phyloP scores from a whole-genome alignment of 345 rosid species.

The Tarenaya hassleriana region DNA sequence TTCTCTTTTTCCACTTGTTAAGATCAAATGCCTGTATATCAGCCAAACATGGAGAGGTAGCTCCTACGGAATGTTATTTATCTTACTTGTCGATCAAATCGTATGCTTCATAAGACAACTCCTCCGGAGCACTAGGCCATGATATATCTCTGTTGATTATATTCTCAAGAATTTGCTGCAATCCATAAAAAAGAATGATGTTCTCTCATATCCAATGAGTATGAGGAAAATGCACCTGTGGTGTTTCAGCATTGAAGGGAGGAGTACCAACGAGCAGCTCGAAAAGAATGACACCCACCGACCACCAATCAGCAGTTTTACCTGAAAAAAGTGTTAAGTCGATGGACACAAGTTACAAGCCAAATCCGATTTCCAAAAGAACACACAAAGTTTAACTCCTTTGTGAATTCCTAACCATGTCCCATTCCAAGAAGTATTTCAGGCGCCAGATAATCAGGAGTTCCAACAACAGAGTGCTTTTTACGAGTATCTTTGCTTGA shows the following conservation, averaged over 20 bases:
- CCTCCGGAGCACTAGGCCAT: constrained; percentile 83
- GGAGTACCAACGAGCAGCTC: constrained; percentile 97
- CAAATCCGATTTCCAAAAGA: too few relatives aligned
- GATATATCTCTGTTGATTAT: constrained; percentile 97
- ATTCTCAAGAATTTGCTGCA: constrained; percentile 88
- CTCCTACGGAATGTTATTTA: not conserved
- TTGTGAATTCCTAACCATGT: too few relatives aligned
- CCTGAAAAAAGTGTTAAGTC: too few relatives aligned
- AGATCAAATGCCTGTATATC: not conserved
- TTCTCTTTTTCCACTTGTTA: constrained; percentile 4
- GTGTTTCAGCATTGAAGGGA: constrained; percentile 97
- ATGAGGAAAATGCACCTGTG: too few relatives aligned
- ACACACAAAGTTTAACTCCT: too few relatives aligned
- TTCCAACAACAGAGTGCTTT: constrained; percentile 99
- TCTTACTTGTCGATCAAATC: constrained; percentile 83
- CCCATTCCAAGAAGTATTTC: constrained; percentile 99
- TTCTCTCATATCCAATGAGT: too few relatives aligned
- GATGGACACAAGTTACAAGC: too few relatives aligned
- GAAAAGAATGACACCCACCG: constrained; percentile 90
- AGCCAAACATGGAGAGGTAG: not conserved
- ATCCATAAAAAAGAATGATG: constrained; percentile 31
- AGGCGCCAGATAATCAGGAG: constrained; percentile 99
- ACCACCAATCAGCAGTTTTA: constrained; percentile 99
- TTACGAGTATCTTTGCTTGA: constrained; percentile 66
- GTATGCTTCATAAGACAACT: constrained; percentile 77